Percentiles rank a stretch among this genome's conserved stretches.
Conservation (phyloP, 1,284 basidiomycete genomes). For the Athelia psychrophila region DNA sequence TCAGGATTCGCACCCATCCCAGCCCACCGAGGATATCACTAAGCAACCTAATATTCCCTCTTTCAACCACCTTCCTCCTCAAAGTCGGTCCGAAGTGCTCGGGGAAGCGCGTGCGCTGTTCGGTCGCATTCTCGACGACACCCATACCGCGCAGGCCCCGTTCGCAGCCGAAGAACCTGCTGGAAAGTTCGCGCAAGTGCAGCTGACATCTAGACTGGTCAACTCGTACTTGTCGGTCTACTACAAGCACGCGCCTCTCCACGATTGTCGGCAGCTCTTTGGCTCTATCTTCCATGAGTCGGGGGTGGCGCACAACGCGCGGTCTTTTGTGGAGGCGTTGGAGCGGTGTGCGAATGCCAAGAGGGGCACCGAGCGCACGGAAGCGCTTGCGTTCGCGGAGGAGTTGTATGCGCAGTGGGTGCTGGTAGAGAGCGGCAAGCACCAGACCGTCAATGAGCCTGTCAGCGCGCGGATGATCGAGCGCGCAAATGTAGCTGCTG, state of each 20-base stretch:
- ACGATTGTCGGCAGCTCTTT: constrained; percentile 45
- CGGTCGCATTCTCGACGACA: constrained; percentile 61
- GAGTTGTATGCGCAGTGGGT: constrained; percentile 62
- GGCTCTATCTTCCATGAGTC: constrained; percentile 43
- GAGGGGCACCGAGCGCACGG: constrained; percentile 42
- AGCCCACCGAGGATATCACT: background rate
- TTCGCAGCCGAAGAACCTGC: constrained; percentile 12
- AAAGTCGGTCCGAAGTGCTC: constrained; percentile 72
- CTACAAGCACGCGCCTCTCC: constrained; percentile 59
- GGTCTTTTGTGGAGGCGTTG: constrained; percentile 62
- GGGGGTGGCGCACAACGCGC: constrained; percentile 45
- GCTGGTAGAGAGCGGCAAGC: constrained; percentile 34
- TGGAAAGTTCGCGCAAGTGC: constrained; percentile 57
- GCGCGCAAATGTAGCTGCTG: constrained; percentile 59
- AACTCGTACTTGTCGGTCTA: constrained; percentile 85
- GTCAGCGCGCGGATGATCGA: constrained; percentile 56
- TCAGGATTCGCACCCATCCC: constrained; percentile 7
- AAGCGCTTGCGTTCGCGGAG: constrained; percentile 48
- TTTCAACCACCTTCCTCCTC: constrained; percentile 68
- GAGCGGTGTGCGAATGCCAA: constrained; percentile 57
- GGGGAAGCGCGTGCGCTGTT: constrained; percentile 74
- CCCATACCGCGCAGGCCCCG: constrained; percentile 8
- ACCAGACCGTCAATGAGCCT: constrained; percentile 19
- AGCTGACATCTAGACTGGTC: constrained; percentile 60
- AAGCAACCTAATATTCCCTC: constrained; percentile 19